phyloP scores from a whole-genome alignment of 2,329 filamentous ascomycete species.

The Calonectria naviculata region DNA sequence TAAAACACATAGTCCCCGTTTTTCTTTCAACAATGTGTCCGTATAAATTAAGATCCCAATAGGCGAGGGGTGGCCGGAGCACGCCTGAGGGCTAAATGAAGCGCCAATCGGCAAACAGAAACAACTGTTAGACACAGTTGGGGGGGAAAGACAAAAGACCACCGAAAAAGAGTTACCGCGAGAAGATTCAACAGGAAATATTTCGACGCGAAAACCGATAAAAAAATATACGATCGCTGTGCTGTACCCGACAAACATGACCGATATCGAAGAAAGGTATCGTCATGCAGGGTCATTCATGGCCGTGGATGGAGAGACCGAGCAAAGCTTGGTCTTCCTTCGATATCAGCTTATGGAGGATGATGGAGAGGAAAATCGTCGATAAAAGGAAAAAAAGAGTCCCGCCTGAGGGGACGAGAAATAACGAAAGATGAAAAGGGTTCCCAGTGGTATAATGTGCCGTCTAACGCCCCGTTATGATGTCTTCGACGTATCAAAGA shows the following conservation, averaged over 20 bases:
- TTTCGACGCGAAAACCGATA: constrained; percentile 42
- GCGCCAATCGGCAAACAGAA: constrained; percentile 34
- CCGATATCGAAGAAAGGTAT: constrained; percentile 62
- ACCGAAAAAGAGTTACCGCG: constrained; percentile 38
- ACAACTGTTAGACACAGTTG: constrained; percentile 29
- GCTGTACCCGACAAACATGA: constrained; percentile 72
- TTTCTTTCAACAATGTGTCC: constrained; percentile 42
- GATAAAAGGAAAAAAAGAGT: constrained; percentile 28
- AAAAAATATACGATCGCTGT: constrained; percentile 63
- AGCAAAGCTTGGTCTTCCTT: constrained; percentile 29
- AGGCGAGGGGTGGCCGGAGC: constrained; percentile 39
- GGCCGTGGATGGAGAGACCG: constrained; percentile 38
- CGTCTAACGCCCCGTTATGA: constrained; percentile 46
- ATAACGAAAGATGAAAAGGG: constrained; percentile 15
- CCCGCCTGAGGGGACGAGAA: constrained; percentile 35
- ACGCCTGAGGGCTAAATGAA: constrained; percentile 31
- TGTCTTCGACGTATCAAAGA: constrained; percentile 33
- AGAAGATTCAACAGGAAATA: constrained; percentile 43
- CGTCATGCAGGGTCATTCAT: constrained; percentile 68
- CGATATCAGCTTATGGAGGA: constrained; percentile 41
- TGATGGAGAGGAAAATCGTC: constrained; percentile 42
- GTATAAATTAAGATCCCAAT: constrained; percentile 42
- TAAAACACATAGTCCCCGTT: constrained; percentile 38
- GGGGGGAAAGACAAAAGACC: constrained; percentile 45
- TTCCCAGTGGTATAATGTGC: constrained; percentile 50